Percentiles rank a stretch among this genome's conserved stretches.
Evolutionary conservation across 176 grass and related monocot genomes (phyloP).

Genomic region (Canna indica): DNA sequence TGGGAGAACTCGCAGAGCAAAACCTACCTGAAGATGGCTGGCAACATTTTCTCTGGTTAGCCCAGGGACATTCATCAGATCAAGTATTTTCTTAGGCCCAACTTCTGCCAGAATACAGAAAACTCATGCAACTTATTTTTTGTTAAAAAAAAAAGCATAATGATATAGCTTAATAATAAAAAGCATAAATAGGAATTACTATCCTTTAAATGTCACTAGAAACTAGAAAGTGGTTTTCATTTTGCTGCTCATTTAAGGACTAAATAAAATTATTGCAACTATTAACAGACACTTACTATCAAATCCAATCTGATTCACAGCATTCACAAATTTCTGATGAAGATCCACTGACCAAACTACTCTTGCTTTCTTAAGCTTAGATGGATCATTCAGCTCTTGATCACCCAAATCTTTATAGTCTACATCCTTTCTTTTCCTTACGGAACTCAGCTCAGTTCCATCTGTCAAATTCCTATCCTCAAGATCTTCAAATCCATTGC

Average conservation of each 20-base stretch:
- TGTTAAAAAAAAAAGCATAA: not conserved
- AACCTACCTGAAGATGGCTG: conserved; percentile 94
- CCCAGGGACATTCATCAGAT: conserved; percentile 88
- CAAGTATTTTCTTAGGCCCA: conserved; percentile 94
- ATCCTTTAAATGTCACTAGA: not conserved
- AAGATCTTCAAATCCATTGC: conserved; percentile 51
- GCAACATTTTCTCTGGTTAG: conserved; percentile 98
- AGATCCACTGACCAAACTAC: conserved; percentile 99
- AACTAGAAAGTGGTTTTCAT: not conserved
- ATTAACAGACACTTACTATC: conserved; percentile 66
- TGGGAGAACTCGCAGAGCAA: not conserved
- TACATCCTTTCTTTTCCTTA: conserved; percentile 68
- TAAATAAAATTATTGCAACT: not conserved
- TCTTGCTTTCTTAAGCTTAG: conserved; percentile 73
- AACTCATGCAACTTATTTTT: not conserved
- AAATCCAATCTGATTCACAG: conserved; percentile 98
- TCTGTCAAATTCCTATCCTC: conserved; percentile 56
- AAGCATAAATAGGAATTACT: too few relatives aligned
- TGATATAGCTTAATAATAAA: not conserved
- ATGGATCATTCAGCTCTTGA: conserved; percentile 59
- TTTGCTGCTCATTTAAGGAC: not conserved
- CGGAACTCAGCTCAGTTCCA: conserved; percentile 29
- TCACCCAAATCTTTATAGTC: conserved; percentile 53
- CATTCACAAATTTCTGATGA: conserved; percentile 93
- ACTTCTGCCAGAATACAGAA: conserved; percentile 62